Evolutionary conservation across 441 rosid genomes (phyloP), one percentile per base, ranked within the genome.

Genomic region (Bocquillonia castaneifolia): DNA sequence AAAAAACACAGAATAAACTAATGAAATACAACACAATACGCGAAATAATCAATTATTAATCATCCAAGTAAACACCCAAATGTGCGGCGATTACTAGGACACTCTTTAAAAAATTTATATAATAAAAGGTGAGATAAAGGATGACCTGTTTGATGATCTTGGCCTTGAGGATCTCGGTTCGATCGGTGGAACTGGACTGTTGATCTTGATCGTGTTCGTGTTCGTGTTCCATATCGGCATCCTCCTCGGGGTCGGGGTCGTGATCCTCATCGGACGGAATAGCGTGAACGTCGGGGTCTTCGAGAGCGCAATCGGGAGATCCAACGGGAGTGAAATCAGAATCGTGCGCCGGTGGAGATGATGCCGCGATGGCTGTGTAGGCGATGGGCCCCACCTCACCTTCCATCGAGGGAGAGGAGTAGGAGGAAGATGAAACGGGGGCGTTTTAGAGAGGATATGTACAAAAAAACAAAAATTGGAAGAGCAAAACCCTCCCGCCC

Each of bases 91-190:
- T 3, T 15, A 22, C 18, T 59, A 20, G n/a, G n/a, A 29, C 31
- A 54, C 9, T 54, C 13, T 54, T n/a, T 25, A 54, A 28, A 26
- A 2, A 23, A 57, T 34, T 28, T 42, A 7, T 14, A 42, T 56
- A 54, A 14, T 25, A 39, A 10, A 13, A 10, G 17, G 31, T 14
- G 0, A n/a, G 12, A 9, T 7, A 66, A 18, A 54, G 14, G 31
- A 67, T 75, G 69, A 74, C 98, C 94, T 91, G 97, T 82, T 80
- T 89, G 55, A 91, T 80, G 72, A 93, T 93, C 76, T 81, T 88
- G 42, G 23, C 71, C 77, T 84, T 88, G 75, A 91, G 84, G 77
- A 79, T 88, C 54, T 85, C 92, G 14, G 79, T 55, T 45, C 72
- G 64, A 65, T 71, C 83, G 3, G 54, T 77, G 34, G 74, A 44